Evolutionary conservation across 1,284 basidiomycete species (phyloP), one percentile per base, ranked within the genome.

Genomic region (Sporisorium reilianum): DNA sequence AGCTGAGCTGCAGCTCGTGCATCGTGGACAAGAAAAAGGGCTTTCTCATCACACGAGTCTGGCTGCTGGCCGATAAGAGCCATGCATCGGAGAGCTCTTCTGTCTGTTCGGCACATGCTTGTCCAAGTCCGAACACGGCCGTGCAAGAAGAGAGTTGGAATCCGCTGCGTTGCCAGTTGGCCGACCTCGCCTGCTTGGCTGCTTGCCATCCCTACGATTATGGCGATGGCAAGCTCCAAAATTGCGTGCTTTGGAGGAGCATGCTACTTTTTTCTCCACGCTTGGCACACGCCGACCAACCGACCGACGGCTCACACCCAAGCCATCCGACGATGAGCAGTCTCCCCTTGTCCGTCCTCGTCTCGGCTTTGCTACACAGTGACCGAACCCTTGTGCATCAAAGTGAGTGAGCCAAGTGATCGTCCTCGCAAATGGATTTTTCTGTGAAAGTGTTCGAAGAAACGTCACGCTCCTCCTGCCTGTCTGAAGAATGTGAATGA

Each of bases 181-280:
- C 44, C n/a, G n/a, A n/a, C n/a, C n/a, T n/a, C n/a, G n/a, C n/a
- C n/a, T n/a, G n/a, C n/a, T n/a, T n/a, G n/a, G n/a, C n/a, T n/a
- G n/a, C n/a, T n/a, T n/a, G n/a, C n/a, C n/a, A n/a, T n/a, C n/a
- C n/a, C n/a, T n/a, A n/a, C n/a, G n/a, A 10, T 9, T 36, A 40
- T 22, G 23, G 25, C 45, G 26, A 64, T 54, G 58, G 51, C 55
- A 54, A 55, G 55, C 45, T 58, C n/a, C 2, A 58, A 58, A 58
- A 64, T 64, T 53, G 62, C 62, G 62, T 64, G 62, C 62, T 64
- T 51, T 16, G 1, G 3, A 38, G 7, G 8, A 18, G 38, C 28
- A n/a, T n/a, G n/a, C n/a, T n/a, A 25, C 16, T 28, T 62, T 52
- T 42, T 32, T 54, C 42, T 51, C 54, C 54, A 55, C 41, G 45